A percentile compares a stretch with the other conserved stretches of the same genome.
Evolutionary conservation across 2,329 filamentous ascomycete genomes (phyloP).

Genomic region (Chaetomiaceae sp.): DNA sequence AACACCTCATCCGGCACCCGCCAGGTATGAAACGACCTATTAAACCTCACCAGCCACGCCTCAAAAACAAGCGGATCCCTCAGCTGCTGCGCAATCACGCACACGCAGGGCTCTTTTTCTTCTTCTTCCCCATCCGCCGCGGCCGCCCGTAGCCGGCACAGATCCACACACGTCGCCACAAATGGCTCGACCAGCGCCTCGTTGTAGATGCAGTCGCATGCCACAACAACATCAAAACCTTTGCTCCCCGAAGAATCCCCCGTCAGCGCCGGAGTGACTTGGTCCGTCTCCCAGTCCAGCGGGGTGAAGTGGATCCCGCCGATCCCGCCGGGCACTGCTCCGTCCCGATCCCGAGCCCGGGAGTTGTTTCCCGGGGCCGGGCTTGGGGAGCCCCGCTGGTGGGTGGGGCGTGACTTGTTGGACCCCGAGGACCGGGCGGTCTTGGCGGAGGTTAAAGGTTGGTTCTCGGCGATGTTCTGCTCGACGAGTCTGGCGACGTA

Average conservation of each 20-base stretch:
- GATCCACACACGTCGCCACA: conserved; percentile 73
- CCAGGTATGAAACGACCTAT: conserved; percentile 67
- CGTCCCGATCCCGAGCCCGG: neutral
- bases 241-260: conserved; percentile 28
- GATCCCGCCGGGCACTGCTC: conserved; percentile 7
- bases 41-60: conserved; percentile 69
- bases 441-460: conserved; percentile 1
- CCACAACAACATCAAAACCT: conserved; percentile 69
- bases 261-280: conserved; percentile 44
- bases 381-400: neutral
- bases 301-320: conserved; percentile 51
- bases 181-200: conserved; percentile 77
- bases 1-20: conserved; percentile 63
- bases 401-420: neutral
- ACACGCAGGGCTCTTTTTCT: conserved; percentile 54
- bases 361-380: neutral
- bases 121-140: conserved; percentile 13
- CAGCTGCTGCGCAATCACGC: conserved; percentile 84
- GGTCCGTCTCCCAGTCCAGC: conserved; percentile 79
- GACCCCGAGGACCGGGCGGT: neutral
- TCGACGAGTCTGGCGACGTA: conserved; percentile 77
- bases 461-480: conserved; percentile 68
- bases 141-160: conserved; percentile 55
- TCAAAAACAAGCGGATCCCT: conserved; percentile 82
- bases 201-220: conserved; percentile 96